Percentiles rank a stretch among this genome's conserved stretches.
Evolutionary conservation across 345 rosid species (phyloP).

Genomic region (Cardamine resedifolia): DNA sequence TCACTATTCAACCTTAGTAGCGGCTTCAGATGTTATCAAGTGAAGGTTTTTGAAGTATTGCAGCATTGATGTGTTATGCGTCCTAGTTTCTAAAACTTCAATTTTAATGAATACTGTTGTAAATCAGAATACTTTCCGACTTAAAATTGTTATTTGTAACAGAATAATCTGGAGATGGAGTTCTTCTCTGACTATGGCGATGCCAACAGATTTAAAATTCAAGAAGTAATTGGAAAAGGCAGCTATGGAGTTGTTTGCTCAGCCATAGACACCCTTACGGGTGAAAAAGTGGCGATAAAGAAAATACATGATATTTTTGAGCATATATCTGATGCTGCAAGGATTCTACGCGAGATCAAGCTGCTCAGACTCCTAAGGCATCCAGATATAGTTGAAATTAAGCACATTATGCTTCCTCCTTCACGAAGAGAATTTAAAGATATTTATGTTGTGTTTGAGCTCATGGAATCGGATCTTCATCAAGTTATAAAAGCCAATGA

Average conservation of each 20-base stretch:
- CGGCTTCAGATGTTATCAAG: neutral
- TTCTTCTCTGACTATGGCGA: conserved; percentile 95
- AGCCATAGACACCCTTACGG: conserved; percentile 78
- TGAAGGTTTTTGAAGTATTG: neutral
- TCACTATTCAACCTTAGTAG: neutral
- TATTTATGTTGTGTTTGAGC: conserved; percentile 95
- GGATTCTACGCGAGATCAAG: conserved; percentile 90
- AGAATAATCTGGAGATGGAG: conserved; percentile 80
- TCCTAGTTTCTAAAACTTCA: neutral
- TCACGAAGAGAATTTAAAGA: conserved; percentile 91
- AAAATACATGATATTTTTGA: conserved; percentile 88
- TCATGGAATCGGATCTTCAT: conserved; percentile 96
- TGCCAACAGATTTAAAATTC: conserved; percentile 76
- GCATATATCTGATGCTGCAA: conserved; percentile 89
- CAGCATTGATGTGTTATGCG: conserved; percentile 4
- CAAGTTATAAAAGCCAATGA: conserved; percentile 97
- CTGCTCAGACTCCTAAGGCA: conserved; percentile 80
- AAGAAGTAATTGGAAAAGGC: conserved; percentile 93
- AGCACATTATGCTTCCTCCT: conserved; percentile 95
- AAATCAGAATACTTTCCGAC: neutral
- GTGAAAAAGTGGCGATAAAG: conserved; percentile 89
- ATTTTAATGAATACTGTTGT: neutral
- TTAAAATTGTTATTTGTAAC: conserved; percentile 29
- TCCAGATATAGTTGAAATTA: conserved; percentile 93
- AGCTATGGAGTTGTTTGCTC: conserved; percentile 96